Evolutionary conservation across 1,284 basidiomycete species (phyloP).

Genomic region (Erythrobasidium hasegawianum): DNA sequence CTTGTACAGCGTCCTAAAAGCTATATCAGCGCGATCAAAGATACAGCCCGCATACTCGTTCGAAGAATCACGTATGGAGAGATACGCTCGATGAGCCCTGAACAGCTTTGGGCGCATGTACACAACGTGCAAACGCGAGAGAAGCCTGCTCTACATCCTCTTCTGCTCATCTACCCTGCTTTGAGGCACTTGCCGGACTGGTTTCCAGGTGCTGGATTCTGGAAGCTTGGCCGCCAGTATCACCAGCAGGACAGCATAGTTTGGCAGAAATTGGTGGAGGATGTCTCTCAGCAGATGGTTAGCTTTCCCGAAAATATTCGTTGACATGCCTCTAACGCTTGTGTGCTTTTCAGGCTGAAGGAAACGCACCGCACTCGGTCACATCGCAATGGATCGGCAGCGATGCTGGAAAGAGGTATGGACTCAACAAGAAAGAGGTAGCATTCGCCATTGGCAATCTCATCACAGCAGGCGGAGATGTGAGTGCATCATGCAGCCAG

Average conservation of each 20-base stretch:
- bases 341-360: too few relatives aligned
- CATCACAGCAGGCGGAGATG: slow-evolving; percentile 30
- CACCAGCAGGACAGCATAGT: slow-evolving; percentile 24
- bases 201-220: slow-evolving; percentile 27
- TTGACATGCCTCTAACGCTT: too few relatives aligned
- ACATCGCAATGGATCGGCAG: slow-evolving; percentile 15
- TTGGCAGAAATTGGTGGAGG: too few relatives aligned
- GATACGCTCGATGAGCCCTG: neutral
- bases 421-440: slow-evolving; percentile 18
- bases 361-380: slow-evolving; percentile 9
- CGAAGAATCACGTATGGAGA: neutral
- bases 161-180: slow-evolving; percentile 21
- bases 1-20: slow-evolving; percentile 1
- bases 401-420: slow-evolving; percentile 24
- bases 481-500: too few relatives aligned
- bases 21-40: slow-evolving; percentile 4
- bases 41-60: neutral
- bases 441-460: slow-evolving; percentile 31
- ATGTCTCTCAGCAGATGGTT: slow-evolving; percentile 9
- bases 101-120: slow-evolving; percentile 24
- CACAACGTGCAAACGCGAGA: neutral
- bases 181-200: slow-evolving; percentile 19
- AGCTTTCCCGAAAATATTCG: too few relatives aligned
- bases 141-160: slow-evolving; percentile 9
- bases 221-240: slow-evolving; percentile 10